Evolutionary conservation across 2,329 filamentous ascomycete genomes (phyloP).

Genomic region (Aspergillus ibericus): DNA sequence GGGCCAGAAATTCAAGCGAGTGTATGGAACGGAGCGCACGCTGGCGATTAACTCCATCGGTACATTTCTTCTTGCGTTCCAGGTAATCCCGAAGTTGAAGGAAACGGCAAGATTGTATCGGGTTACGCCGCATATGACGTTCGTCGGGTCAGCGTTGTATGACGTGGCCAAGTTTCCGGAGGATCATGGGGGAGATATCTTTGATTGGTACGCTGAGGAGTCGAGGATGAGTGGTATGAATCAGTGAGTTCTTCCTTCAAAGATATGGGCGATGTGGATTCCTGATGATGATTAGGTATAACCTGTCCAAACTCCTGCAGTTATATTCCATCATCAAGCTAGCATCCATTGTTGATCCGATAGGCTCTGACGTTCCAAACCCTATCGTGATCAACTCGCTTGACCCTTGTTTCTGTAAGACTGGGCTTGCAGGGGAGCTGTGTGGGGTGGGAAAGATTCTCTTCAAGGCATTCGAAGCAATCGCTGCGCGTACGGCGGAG

Average conservation of each 20-base stretch:
- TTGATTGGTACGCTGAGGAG: background rate
- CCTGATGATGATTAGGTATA: no score
- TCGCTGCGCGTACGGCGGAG: background rate
- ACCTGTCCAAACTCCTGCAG: background rate
- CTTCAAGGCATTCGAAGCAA: background rate
- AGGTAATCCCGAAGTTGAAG: background rate
- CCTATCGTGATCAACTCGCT: conserved; percentile 1
- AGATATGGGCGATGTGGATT: no score
- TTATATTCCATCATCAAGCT: background rate
- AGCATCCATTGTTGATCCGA: background rate
- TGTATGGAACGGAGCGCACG: background rate
- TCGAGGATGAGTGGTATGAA: background rate
- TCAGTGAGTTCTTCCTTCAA: background rate
- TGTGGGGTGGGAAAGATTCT: background rate
- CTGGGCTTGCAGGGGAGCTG: background rate
- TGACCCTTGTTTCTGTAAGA: conserved; percentile 3
- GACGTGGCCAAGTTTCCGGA: background rate
- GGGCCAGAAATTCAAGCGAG: background rate
- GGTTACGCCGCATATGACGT: background rate
- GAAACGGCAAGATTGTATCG: background rate
- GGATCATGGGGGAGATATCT: background rate
- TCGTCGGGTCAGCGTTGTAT: background rate
- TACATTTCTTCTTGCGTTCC: background rate
- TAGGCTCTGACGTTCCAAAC: background rate
- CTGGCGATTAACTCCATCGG: background rate